These are phyloP conservation scores for Lodderomyces oxycetoniae DNA, from an alignment of 1,139 yeast species.

Conservation along the genomic window DNA sequence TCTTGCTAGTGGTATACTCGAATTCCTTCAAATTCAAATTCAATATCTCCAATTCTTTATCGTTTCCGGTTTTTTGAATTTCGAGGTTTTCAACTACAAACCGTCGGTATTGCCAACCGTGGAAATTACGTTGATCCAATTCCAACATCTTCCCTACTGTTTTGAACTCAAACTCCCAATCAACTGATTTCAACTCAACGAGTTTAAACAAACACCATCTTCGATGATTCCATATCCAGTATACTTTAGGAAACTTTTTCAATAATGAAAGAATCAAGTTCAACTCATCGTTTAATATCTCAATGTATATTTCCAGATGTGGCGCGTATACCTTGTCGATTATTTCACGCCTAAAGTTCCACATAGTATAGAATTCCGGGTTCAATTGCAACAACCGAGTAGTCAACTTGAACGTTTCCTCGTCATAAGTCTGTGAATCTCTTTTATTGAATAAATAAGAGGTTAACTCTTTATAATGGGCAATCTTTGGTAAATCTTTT, in stretches of 20 bases:
- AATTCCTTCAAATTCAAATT: slow-evolving; percentile 50
- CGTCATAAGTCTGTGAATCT: slow-evolving; percentile 26
- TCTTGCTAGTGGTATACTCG: slow-evolving; percentile 70
- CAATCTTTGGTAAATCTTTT: slow-evolving; percentile 52
- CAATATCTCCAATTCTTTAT: slow-evolving; percentile 16
- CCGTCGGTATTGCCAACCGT: slow-evolving; percentile 94
- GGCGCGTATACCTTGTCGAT: slow-evolving; percentile 32
- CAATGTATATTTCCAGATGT: slow-evolving; percentile 17
- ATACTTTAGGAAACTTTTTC: slow-evolving; percentile 74
- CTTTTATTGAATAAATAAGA: slow-evolving; percentile 38
- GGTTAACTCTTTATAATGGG: slow-evolving; percentile 47
- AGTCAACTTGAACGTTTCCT: slow-evolving; percentile 42
- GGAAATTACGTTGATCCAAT: slow-evolving; percentile 79
- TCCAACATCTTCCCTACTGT: slow-evolving; percentile 66
- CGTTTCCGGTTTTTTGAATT: slow-evolving; percentile 9
- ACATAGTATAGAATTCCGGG: slow-evolving; percentile 84
- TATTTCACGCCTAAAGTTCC: slow-evolving; percentile 87
- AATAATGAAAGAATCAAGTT: slow-evolving; percentile 55
- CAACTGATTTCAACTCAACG: slow-evolving; percentile 39
- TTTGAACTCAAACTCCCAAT: slow-evolving; percentile 67
- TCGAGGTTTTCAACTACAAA: slow-evolving; percentile 57
- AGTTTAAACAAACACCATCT: slow-evolving; percentile 68
- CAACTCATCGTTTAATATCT: slow-evolving; percentile 54
- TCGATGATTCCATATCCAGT: slow-evolving; percentile 97
- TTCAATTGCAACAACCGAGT: slow-evolving; percentile 57